Base-by-base conservation (phyloP, 257 asterid species). In the Solanum sejunctum region DNA sequence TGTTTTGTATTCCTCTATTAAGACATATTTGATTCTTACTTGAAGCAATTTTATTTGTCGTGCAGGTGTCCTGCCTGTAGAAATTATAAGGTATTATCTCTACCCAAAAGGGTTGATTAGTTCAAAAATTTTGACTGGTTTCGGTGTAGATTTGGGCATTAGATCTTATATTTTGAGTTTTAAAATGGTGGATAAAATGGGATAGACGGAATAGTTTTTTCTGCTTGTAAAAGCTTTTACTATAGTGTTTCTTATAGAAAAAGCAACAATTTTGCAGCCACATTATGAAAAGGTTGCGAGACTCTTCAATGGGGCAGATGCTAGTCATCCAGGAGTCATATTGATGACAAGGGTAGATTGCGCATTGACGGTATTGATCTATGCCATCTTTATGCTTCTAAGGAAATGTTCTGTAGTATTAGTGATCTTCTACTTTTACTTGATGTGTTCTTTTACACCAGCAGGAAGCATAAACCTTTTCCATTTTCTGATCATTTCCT, bases 41-140 rank as follows among this genome's bases (percentile, higher is more conserved):
- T 72, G 63, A 80, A 84, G 23, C 71, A 80, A 75, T 83, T 16
- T 84, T 28, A 36, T 84, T 84, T 84, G 36, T 86, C 71, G 91
- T 90, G 88, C 94, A 96, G 99, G 99, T 96, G 99, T 85, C 99
- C 99, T 21, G 98, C 99, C 87, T 96, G 99, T 92, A 93, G 97
- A 88, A 96, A 96, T 85, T 96, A 94, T 90, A 96, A 94, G 99
- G 99, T 94, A 89, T 69, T 32, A 8, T 13, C 77, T 69, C 51
- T 36, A 36, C 77, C 51, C 8, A 69, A 8, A 36, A 3, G 21
- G 77, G 43, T 55, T 69, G 51, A 69, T 16, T 13, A 3, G 51
- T 16, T 36, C 15, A 9, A 36, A 0, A 36, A 1, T 4, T 16
- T 69, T 69, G 26, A 17, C 23, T 8, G 1, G 47, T 67, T 26